Evolutionary conservation across 1,284 basidiomycete species (phyloP).

Genomic region (Irpex sp.): DNA sequence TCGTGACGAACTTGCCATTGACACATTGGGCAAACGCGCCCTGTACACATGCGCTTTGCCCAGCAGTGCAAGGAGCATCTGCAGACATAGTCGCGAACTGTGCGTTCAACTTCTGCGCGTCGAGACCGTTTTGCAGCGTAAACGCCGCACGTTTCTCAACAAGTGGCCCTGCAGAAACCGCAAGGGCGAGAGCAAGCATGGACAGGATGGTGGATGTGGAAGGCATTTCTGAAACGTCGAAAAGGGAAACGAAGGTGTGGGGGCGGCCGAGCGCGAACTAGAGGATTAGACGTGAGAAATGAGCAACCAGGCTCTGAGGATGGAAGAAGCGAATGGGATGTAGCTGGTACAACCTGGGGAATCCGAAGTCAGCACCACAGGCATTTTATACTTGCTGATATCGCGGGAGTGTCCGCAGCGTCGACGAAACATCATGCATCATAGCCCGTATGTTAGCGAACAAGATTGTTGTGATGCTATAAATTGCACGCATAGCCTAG

Average conservation of each 20-base stretch:
- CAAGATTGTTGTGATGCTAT: background rate
- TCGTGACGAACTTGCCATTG: conserved; percentile 34
- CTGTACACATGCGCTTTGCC: conserved; percentile 23
- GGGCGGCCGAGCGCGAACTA: background rate
- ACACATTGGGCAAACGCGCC: conserved; percentile 37
- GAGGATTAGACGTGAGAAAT: background rate
- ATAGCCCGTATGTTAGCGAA: background rate
- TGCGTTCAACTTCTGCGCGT: conserved; percentile 47
- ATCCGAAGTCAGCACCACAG: background rate
- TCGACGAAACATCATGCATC: background rate
- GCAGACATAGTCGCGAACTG: conserved; percentile 40
- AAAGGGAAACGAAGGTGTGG: background rate
- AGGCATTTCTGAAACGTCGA: background rate
- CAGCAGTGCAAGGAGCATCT: conserved; percentile 34
- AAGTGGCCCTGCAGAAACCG: background rate
- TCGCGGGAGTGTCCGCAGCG: background rate
- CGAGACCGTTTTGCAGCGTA: conserved; percentile 40
- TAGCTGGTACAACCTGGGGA: background rate
- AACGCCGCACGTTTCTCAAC: conserved; percentile 2
- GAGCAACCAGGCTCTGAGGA: background rate
- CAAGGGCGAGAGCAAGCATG: conserved; percentile 1
- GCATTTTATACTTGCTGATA: background rate
- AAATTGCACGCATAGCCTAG: background rate
- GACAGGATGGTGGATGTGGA: conserved; percentile 1
- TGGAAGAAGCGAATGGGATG: background rate